Percentiles rank a stretch among this genome's conserved stretches.
Conservation (phyloP, 352 stramenopile genomes). For the Blastocystis sp. region DNA sequence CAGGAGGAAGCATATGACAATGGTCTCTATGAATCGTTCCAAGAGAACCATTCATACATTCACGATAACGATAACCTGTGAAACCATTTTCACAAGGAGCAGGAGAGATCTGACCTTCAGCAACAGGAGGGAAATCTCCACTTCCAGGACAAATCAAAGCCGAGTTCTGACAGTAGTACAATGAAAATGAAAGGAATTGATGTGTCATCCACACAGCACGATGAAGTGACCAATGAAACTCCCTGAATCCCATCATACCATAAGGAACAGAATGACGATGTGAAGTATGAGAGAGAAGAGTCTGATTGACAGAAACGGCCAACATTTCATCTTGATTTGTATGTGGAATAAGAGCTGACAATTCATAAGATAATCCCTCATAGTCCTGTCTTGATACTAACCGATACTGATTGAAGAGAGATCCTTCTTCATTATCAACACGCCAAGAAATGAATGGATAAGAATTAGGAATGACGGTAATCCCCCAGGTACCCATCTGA, state of each 20-base stretch:
- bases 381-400: neutral
- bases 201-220: neutral
- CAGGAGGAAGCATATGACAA: neutral
- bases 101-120: conserved; percentile 20
- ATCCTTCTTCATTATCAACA: neutral
- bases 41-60: neutral
- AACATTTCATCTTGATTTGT: neutral
- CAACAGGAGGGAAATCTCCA: neutral
- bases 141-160: neutral
- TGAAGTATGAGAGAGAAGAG: neutral
- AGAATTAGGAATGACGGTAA: neutral
- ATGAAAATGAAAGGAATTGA: neutral
- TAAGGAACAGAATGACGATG: neutral
- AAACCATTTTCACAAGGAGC: neutral
- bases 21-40: neutral
- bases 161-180: conserved; percentile 2
- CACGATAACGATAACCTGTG: neutral
- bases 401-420: conserved; percentile 1
- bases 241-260: neutral
- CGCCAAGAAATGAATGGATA: neutral
- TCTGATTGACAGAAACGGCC: neutral
- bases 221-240: neutral
- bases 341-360: neutral
- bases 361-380: neutral
- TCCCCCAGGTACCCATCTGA: neutral